Conservation (phyloP, 805 yeast species). For the Torulaspora quercuum region DNA sequence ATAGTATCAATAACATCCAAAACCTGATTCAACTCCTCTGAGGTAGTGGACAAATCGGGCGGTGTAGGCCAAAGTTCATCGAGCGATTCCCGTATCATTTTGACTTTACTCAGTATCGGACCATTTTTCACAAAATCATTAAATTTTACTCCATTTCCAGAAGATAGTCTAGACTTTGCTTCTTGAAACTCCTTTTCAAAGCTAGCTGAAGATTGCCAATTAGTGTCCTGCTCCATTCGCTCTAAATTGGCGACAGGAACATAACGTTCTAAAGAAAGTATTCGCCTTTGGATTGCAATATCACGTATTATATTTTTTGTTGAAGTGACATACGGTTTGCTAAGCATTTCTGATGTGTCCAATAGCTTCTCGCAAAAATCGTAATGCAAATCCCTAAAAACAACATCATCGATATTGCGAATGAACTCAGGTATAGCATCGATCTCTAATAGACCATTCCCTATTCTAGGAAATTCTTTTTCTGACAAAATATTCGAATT, state of each 20-base stretch:
- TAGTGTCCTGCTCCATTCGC: constrained; percentile 24
- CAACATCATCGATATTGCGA: constrained; percentile 47
- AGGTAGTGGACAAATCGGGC: not conserved
- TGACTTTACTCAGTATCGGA: constrained; percentile 25
- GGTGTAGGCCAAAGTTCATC: constrained; percentile 31
- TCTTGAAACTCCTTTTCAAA: constrained; percentile 36
- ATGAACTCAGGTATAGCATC: constrained; percentile 65
- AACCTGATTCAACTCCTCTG: not conserved
- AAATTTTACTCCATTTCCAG: constrained; percentile 14
- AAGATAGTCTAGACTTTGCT: constrained; percentile 22
- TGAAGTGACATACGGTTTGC: constrained; percentile 38
- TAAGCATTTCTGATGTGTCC: constrained; percentile 7
- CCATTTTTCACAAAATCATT: constrained; percentile 25
- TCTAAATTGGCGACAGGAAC: constrained; percentile 25
- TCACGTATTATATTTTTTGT: constrained; percentile 62
- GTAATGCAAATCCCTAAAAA: constrained; percentile 48
- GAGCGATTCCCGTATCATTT: constrained; percentile 35
- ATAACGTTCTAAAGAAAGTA: constrained; percentile 38
- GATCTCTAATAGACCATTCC: constrained; percentile 63
- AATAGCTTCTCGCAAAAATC: constrained; percentile 42
- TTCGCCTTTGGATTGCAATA: constrained; percentile 48
- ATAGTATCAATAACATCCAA: constrained; percentile 8
- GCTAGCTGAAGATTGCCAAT: constrained; percentile 46
- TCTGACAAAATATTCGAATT: constrained; percentile 20
- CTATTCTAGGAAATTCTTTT: constrained; percentile 46